Evolutionary conservation across 169 alveolate species (phyloP).

Genomic region (Plasmodium gonderi): DNA sequence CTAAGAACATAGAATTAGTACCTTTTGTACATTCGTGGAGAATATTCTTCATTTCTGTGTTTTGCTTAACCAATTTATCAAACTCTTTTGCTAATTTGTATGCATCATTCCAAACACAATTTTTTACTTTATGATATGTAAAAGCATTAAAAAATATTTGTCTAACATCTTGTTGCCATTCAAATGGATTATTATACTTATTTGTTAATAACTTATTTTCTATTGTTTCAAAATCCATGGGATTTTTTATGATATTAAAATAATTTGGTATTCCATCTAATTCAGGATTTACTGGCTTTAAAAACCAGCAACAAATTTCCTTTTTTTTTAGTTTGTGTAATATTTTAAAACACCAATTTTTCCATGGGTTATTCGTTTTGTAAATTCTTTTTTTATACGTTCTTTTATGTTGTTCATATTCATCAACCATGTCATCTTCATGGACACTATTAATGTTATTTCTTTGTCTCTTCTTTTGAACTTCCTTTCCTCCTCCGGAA

Average conservation of each 20-base stretch:
- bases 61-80: slow-evolving; percentile 70
- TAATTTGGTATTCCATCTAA: slow-evolving; percentile 91
- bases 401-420: slow-evolving; percentile 69
- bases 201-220: slow-evolving; percentile 81
- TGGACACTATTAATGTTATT: slow-evolving; percentile 25
- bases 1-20: slow-evolving; percentile 59
- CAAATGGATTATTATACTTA: slow-evolving; percentile 89
- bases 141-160: slow-evolving; percentile 92
- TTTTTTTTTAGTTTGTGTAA: slow-evolving; percentile 79
- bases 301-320: slow-evolving; percentile 86
- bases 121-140: slow-evolving; percentile 72
- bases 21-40: slow-evolving; percentile 24
- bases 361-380: slow-evolving; percentile 76
- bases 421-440: slow-evolving; percentile 52
- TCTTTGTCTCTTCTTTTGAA: slow-evolving; percentile 20
- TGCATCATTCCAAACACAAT: slow-evolving; percentile 76
- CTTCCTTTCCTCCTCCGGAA: slow-evolving; percentile 21
- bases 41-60: slow-evolving; percentile 28
- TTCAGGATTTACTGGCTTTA: slow-evolving; percentile 93
- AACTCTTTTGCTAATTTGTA: slow-evolving; percentile 77
- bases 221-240: slow-evolving; percentile 87
- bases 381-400: slow-evolving; percentile 63
- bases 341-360: slow-evolving; percentile 74
- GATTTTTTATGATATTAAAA: slow-evolving; percentile 79
- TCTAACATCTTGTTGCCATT: slow-evolving; percentile 92